Conservation (phyloP, 495 filamentous ascomycete species). For the Chaetomium tenue region DNA sequence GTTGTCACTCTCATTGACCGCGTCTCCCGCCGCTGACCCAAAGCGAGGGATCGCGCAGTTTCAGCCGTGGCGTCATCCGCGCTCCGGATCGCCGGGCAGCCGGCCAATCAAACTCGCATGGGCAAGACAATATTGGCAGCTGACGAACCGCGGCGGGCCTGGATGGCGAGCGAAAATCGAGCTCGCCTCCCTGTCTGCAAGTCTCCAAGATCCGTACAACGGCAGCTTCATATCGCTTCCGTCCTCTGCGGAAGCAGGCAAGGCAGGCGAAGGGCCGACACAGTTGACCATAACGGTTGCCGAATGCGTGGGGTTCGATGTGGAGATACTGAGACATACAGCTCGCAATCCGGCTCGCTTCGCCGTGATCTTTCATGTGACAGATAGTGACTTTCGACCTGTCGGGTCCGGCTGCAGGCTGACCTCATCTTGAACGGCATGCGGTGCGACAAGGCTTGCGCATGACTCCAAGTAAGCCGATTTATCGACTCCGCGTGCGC, state of each 20-base stretch:
- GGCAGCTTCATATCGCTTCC: conserved; percentile 12
- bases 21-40: conserved; percentile 6
- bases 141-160: conserved; percentile 14
- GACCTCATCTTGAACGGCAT: conserved; percentile 22
- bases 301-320: neutral
- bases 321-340: neutral
- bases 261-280: conserved; percentile 3
- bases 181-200: conserved; percentile 6
- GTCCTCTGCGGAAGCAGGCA: conserved; percentile 14
- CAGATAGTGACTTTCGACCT: neutral
- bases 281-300: conserved; percentile 1
- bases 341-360: neutral
- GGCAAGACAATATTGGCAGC: conserved; percentile 25
- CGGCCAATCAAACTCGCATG: conserved; percentile 33
- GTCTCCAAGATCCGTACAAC: conserved; percentile 21
- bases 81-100: conserved; percentile 23
- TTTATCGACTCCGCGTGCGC: too few relatives aligned
- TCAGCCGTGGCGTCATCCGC: conserved; percentile 47
- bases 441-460: neutral
- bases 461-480: neutral
- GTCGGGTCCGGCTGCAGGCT: conserved; percentile 25
- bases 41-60: conserved; percentile 19
- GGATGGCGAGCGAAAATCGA: conserved; percentile 7
- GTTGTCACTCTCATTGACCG: conserved; percentile 5
- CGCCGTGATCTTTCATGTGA: conserved; percentile 14